A percentile compares a stretch with the other conserved stretches of the same genome.
Evolutionary conservation across 345 rosid genomes (phyloP).

Genomic region (Schrenkiella parvula): DNA sequence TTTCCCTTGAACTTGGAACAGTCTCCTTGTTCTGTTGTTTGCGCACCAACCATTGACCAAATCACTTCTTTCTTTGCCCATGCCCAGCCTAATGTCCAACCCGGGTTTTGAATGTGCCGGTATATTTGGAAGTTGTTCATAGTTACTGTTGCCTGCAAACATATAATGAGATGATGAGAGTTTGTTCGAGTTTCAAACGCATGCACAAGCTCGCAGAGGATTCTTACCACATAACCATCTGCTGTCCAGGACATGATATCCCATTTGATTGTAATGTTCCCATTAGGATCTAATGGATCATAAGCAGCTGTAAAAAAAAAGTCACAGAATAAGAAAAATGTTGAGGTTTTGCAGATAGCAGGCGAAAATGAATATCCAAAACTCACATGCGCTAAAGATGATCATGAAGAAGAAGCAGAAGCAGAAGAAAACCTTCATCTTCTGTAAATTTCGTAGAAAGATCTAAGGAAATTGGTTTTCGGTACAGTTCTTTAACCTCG

Average conservation of each 20-base stretch:
- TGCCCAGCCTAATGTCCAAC: slow-evolving; percentile 87
- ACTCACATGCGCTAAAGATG: slow-evolving; percentile 48
- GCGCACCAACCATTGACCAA: slow-evolving; percentile 77
- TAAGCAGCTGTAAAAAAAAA: slow-evolving; percentile 59
- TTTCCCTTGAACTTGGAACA: slow-evolving; percentile 88
- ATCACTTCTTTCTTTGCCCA: slow-evolving; percentile 93
- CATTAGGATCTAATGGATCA: slow-evolving; percentile 89
- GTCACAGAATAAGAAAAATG: not conserved
- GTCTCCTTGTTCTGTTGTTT: slow-evolving; percentile 89
- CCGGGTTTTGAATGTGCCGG: slow-evolving; percentile 72
- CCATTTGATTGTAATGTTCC: slow-evolving; percentile 85
- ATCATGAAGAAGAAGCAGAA: slow-evolving; percentile 38
- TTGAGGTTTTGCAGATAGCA: not conserved
- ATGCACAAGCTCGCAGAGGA: not conserved
- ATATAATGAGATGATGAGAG: slow-evolving; percentile 9
- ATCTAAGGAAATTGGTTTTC: not conserved
- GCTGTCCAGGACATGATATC: slow-evolving; percentile 82
- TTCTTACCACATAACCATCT: slow-evolving; percentile 82
- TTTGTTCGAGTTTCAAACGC: not conserved
- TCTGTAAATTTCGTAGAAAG: not conserved
- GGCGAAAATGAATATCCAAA: not conserved
- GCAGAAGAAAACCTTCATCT: slow-evolving; percentile 44
- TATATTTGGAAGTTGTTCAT: slow-evolving; percentile 71
- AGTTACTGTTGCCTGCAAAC: slow-evolving; percentile 63
- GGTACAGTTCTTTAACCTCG: not conserved